Evolutionary conservation across 2,329 filamentous ascomycete species (phyloP).

Genomic region (Epichloe typhina): DNA sequence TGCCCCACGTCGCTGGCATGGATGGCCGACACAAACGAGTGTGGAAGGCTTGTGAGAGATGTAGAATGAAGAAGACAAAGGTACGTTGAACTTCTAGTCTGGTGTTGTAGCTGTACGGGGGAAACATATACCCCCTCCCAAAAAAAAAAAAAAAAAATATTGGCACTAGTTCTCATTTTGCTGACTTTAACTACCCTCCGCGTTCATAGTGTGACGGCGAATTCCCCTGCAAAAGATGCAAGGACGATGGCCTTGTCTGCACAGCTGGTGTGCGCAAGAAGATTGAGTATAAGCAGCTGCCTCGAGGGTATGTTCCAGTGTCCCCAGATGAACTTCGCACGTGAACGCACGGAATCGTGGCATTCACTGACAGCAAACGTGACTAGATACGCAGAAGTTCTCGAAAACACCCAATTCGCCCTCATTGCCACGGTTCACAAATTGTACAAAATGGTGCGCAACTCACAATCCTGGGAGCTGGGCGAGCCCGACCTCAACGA

Average conservation of each 20-base stretch:
- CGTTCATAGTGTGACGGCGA: slow-evolving; percentile 45
- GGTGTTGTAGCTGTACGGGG: too few species aligned
- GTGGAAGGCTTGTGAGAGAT: slow-evolving; percentile 54
- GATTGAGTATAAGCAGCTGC: slow-evolving; percentile 55
- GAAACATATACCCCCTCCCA: too few species aligned
- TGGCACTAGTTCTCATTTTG: neutral
- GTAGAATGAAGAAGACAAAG: slow-evolving; percentile 60
- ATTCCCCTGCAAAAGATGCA: slow-evolving; percentile 53
- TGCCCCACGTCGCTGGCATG: slow-evolving; percentile 21
- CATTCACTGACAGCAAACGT: neutral
- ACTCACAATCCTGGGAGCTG: slow-evolving; percentile 43
- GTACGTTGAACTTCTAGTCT: slow-evolving; percentile 19
- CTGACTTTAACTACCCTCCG: neutral
- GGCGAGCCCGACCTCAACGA: slow-evolving; percentile 53
- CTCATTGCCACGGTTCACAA: slow-evolving; percentile 53
- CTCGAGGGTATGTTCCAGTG: slow-evolving; percentile 36
- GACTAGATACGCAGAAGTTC: slow-evolving; percentile 46
- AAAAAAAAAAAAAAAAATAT: too few species aligned
- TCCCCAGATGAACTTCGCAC: neutral
- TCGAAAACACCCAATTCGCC: slow-evolving; percentile 52
- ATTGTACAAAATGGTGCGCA: slow-evolving; percentile 50
- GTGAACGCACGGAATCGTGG: too few species aligned
- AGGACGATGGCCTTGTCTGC: slow-evolving; percentile 51
- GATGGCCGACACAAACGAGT: slow-evolving; percentile 50
- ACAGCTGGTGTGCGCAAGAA: slow-evolving; percentile 51